Evolutionary conservation across 78 protist genomes (phyloP), one percentile per base, ranked within the genome.

Genomic region (Dictyostelium citrinum): DNA sequence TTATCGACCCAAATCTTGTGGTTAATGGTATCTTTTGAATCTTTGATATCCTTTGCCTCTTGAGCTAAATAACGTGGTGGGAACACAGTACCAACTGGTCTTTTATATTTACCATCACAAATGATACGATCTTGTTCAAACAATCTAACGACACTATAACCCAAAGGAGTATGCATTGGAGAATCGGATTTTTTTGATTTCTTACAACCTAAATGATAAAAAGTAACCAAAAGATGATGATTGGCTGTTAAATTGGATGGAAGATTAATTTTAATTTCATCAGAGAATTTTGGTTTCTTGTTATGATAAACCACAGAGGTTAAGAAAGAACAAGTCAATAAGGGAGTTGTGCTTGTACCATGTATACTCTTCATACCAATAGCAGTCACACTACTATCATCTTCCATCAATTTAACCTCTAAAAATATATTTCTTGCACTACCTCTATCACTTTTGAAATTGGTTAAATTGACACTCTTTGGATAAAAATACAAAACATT

Each of bases 201-300:
- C 27, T 80, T 22, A 43, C 95, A 91, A 12, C 90, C 91, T 20
- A 91, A 64, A 58, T 91, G 95, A 29, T 91, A 91, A 20, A 91
- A 91, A 1, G 91, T 83, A 0, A 82, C 76, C 16, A 91, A 24
- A 27, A 91, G 64, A 78, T 91, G 95, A 46, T 91, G 95, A 39
- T 82, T 75, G 8, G 76, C 80, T 5, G 80, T 83, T 6, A 91
- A 24, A 31, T 83, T 51, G 12, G 95, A 14, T 8, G 95, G 95
- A 5, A 91, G 11, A 60, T 82, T 84, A 33, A 91, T 83, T 41
- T 91, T 91, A 24, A 91, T 74, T 45, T 83, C 95, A 41, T 91
- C 90, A 16, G 64, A 29, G 49, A 93, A 93, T 49, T 81, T 78
- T 45, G 96, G 96, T 39, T 81, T 79, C 75, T 46, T 71, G 24